These are phyloP conservation scores for Suhomyces choctaworum DNA, from an alignment of 1,139 yeast species.

Conservation along the genomic window DNA sequence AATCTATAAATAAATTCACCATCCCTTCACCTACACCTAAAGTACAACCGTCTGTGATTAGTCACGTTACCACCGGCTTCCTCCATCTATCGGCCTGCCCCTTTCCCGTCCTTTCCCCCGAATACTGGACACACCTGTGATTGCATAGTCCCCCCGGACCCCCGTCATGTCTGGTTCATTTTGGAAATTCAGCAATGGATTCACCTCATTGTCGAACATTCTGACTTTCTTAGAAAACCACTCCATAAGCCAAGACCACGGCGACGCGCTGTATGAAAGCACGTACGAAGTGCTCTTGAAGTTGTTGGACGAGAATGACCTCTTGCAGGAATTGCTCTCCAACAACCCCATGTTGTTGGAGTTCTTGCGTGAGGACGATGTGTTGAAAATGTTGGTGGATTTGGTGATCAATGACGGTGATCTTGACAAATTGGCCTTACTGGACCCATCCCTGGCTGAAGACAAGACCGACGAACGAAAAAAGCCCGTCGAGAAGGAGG, in stretches of 20 bases:
- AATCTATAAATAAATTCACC: not conserved
- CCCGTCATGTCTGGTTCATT: conserved; percentile 70
- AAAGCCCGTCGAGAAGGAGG: not conserved
- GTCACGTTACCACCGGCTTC: not conserved
- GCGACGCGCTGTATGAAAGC: conserved; percentile 20
- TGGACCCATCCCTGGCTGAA: conserved; percentile 2
- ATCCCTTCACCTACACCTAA: not conserved
- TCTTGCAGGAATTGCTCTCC: conserved; percentile 78
- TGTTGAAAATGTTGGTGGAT: conserved; percentile 64
- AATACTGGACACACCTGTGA: not conserved
- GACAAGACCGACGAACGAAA: not conserved
- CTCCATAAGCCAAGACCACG: conserved; percentile 30
- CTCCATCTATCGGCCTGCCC: not conserved
- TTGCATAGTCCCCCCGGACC: conserved; percentile 1
- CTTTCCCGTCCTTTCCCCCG: not conserved
- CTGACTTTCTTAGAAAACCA: conserved; percentile 68
- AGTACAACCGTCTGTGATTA: conserved; percentile 1
- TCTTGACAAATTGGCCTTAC: conserved; percentile 4
- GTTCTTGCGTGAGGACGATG: conserved; percentile 73
- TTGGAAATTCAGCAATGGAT: conserved; percentile 90
- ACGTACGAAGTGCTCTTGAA: conserved; percentile 52
- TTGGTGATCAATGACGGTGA: conserved; percentile 57
- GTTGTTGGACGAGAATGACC: conserved; percentile 80
- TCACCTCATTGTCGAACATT: conserved; percentile 72
- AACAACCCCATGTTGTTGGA: conserved; percentile 82